These are phyloP conservation scores for Fusarium sp. DNA, from an alignment of 2,329 filamentous ascomycete species.

Conservation along the genomic window DNA sequence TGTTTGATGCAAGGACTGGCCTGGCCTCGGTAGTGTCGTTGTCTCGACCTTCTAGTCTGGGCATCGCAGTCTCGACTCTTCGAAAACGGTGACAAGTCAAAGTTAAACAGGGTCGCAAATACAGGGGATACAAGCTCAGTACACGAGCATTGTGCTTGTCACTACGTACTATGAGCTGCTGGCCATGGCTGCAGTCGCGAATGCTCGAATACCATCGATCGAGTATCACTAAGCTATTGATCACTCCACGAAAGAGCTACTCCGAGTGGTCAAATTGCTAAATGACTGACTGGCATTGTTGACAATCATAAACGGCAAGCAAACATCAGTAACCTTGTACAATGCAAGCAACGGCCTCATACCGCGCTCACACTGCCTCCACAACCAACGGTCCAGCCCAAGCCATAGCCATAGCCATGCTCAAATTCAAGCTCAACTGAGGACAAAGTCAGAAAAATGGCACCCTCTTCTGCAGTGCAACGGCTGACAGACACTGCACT, in stretches of 20 bases:
- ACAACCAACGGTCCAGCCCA: slow-evolving; percentile 28
- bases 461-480: slow-evolving; percentile 25
- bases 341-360: slow-evolving; percentile 21
- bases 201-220: background rate
- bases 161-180: too few species aligned
- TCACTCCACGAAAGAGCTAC: background rate
- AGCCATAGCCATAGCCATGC: background rate
- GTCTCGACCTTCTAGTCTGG: slow-evolving; percentile 37
- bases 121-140: slow-evolving; percentile 21
- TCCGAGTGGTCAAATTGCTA: background rate
- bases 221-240: background rate
- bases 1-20: slow-evolving; percentile 22
- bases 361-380: slow-evolving; percentile 15
- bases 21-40: slow-evolving; percentile 32
- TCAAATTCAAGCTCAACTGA: too few species aligned
- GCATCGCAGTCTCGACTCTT: slow-evolving; percentile 37
- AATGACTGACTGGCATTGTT: background rate
- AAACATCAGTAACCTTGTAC: background rate
- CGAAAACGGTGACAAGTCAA: slow-evolving; percentile 22
- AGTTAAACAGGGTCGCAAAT: slow-evolving; percentile 19
- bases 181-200: too few species aligned
- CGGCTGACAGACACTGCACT: slow-evolving; percentile 17
- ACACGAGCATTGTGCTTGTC: slow-evolving; percentile 1
- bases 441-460: background rate
- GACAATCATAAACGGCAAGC: background rate